phyloP scores from a whole-genome alignment of 1,284 basidiomycete species.

The Coniferiporia sulphurascens region DNA sequence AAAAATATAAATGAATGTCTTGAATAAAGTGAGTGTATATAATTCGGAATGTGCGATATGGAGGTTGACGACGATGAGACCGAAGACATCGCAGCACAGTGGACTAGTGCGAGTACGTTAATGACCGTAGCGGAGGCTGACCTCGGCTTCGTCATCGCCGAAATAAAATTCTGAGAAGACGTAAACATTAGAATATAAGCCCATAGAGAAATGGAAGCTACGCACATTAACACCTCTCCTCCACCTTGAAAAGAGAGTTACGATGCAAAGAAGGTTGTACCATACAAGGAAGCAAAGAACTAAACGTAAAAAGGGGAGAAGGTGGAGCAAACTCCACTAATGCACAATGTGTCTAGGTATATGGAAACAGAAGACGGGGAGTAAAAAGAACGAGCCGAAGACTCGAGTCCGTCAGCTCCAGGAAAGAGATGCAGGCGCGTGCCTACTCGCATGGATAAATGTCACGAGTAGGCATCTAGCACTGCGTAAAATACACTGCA shows the following conservation, averaged over 20 bases:
- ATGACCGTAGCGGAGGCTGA: no score
- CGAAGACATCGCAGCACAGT: background rate
- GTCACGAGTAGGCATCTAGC: background rate
- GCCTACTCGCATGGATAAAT: background rate
- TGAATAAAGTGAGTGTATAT: background rate
- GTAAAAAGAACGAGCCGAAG: constrained; percentile 6
- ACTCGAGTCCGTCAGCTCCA: background rate
- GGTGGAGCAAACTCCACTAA: constrained; percentile 12
- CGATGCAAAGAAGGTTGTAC: background rate
- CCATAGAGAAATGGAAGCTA: background rate
- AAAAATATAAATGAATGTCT: background rate
- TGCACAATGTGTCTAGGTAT: constrained; percentile 18
- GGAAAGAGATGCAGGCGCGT: background rate
- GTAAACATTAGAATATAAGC: background rate
- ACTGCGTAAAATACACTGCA: constrained; percentile 6
- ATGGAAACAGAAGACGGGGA: constrained; percentile 13
- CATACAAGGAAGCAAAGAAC: constrained; percentile 2
- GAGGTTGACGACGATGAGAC: background rate
- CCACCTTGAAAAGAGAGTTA: background rate
- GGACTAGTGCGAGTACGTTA: no score
- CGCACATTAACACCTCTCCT: constrained; percentile 12
- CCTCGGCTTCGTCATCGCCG: background rate
- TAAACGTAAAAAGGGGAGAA: background rate
- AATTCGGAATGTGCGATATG: background rate
- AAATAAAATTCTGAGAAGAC: background rate